Conservation (phyloP, 2,329 filamentous ascomycete species). For the Apiospora hydei region DNA sequence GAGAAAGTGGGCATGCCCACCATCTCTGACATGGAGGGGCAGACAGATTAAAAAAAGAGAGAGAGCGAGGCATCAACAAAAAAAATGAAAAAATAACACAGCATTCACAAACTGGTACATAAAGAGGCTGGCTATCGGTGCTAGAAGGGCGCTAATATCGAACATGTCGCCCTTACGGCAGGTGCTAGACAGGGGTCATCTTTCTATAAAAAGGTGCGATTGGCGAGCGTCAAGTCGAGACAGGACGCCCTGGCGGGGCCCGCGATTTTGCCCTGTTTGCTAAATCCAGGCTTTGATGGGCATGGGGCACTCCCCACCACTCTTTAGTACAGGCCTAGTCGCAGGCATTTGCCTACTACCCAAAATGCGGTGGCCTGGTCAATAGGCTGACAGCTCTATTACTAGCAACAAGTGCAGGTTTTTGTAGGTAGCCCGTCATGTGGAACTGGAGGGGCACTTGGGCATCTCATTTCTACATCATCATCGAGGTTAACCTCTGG, state of each 20-base stretch:
- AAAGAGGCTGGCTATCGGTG: constrained; percentile 16
- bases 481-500: constrained; percentile 11
- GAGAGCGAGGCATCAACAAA: not conserved
- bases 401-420: constrained; percentile 8
- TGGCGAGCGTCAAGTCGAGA: constrained; percentile 18
- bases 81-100: not conserved
- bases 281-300: constrained; percentile 7
- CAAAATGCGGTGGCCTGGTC: constrained; percentile 14
- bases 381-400: constrained; percentile 17
- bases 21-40: constrained; percentile 9
- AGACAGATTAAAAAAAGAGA: not conserved
- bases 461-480: constrained; percentile 22
- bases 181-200: constrained; percentile 19
- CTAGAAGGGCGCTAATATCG: constrained; percentile 23
- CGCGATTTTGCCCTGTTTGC: not conserved
- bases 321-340: not conserved
- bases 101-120: not conserved
- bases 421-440: constrained; percentile 10
- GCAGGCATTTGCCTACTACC: constrained; percentile 5
- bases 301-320: constrained; percentile 19
- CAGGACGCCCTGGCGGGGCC: constrained; percentile 21
- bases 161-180: constrained; percentile 22
- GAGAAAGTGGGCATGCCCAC: constrained; percentile 8
- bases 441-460: constrained; percentile 21
- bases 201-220: constrained; percentile 23